Base-by-base conservation (phyloP, 176 grass and related monocot genomes). In the Aegilops tauschii region DNA sequence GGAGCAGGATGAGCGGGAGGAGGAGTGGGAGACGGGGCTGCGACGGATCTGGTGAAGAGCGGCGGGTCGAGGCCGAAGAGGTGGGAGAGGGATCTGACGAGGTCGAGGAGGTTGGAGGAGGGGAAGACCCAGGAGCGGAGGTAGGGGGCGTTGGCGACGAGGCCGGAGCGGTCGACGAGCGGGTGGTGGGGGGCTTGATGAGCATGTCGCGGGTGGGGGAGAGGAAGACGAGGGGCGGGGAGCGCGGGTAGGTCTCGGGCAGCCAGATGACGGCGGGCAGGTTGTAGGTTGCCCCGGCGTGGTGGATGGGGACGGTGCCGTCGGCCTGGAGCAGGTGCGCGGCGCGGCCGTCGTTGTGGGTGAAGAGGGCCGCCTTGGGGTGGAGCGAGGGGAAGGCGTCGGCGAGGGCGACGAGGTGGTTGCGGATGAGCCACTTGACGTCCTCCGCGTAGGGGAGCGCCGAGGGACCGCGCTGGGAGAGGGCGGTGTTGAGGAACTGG, bases 361-460 rank as follows among this genome's bases (percentile, higher is more conserved):
- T 98, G 86, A 95, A 98, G 80, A 93, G 67, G 72, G 91, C 80
- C 12, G 93, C 78, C 82, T 93, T 95, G 17, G 95, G 95, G 65
- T 93, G 93, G 82, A 98, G 95, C 42, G 95, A 95, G 5, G 91
- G 91, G 85, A 89, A 90, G 40, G 89, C 84, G 62, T 93, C 95
- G 45, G 86, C 87, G 72, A 95, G 91, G 83, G 89, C 83, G 16
- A 98, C 89, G 64, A 95, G 91, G 79, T 98, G 95, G 87, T 98
- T 95, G 77, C 93, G 95, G 80, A 98, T 98, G 44, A 95, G 85
- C 93, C 95, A 93, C 87, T 95, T 98, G 49, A 95, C 95, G 77
- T 98, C 95, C 89, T 98, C 91, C 5, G 91, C 76, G 77, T 98
- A 98, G 10, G 95, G 93, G 25, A 98, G 87, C 36, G 89, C 87